Percentiles rank a stretch among this genome's conserved stretches.
Evolutionary conservation across 2,329 filamentous ascomycete genomes (phyloP).

Genomic region (Aspergillus glaucus): DNA sequence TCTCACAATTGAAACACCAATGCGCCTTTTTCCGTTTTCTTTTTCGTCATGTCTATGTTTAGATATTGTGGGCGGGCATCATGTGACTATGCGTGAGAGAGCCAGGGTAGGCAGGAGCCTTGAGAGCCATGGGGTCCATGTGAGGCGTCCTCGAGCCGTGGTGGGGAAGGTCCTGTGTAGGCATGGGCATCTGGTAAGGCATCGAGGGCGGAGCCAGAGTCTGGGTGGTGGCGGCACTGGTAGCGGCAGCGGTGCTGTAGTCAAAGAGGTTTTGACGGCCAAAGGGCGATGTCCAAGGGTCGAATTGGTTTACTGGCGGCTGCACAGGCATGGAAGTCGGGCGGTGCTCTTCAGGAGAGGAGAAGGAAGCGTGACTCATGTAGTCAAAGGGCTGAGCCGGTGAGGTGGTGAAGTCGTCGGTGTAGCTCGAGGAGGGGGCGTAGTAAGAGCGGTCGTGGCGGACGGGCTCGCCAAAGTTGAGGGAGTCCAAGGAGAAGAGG

Average conservation of each 20-base stretch:
- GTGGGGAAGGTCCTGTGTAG: conserved; percentile 21
- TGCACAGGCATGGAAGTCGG: conserved; percentile 15
- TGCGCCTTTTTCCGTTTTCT: too few relatives aligned
- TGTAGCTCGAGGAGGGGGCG: conserved; percentile 17
- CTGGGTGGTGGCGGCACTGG: conserved; percentile 10
- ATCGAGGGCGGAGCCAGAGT: conserved; percentile 20
- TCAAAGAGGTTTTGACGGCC: conserved; percentile 28
- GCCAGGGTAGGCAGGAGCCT: not conserved
- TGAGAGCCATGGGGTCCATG: not conserved
- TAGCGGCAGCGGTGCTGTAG: conserved; percentile 11
- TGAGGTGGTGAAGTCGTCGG: conserved; percentile 20
- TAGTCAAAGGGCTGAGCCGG: conserved; percentile 30
- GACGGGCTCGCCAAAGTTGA: conserved; percentile 21
- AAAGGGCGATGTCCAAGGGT: conserved; percentile 27
- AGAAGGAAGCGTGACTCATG: conserved; percentile 18
- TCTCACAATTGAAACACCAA: too few relatives aligned
- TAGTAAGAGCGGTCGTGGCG: conserved; percentile 25
- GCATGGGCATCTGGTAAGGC: conserved; percentile 24
- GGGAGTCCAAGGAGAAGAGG: conserved; percentile 25
- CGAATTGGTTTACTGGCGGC: conserved; percentile 16
- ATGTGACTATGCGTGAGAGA: not conserved
- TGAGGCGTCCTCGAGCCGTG: not conserved
- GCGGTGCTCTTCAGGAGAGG: conserved; percentile 17
- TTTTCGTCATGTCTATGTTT: not conserved
- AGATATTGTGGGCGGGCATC: not conserved